Evolutionary conservation across 2,329 filamentous ascomycete species (phyloP), one percentile per base, ranked within the genome.

Genomic region (Aureobasidium namibiae): DNA sequence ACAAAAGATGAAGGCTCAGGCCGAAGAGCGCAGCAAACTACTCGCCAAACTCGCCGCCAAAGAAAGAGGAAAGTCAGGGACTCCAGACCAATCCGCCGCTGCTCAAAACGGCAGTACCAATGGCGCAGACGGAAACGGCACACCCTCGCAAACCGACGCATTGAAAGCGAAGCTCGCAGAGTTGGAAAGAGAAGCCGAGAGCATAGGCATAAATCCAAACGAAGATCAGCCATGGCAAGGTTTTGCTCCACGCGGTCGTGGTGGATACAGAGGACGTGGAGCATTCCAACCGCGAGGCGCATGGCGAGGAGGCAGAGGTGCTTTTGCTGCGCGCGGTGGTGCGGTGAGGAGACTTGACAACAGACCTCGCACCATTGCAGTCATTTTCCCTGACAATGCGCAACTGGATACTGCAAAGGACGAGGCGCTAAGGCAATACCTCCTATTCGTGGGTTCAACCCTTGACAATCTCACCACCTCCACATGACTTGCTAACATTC

Each of bases 151-250:
- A 65, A 86, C 86, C 1, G 83, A 85, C 52, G 79, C 80, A 44
- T 76, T 92, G n/a, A 83, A 84, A 45, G 85, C 85, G 2, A 86
- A 89, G 67, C 76, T 92, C 14, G 86, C 86, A 1, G 83, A 81
- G n/a, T 75, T 92, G 7, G 85, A 91, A 68, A 84, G 83, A 23
- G 88, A 91, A 72, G 88, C 88, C 14, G 81, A 81, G 66, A 80
- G 81, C 9, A 76, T 91, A 34, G 88, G 88, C 8, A 78, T 91
- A 33, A 84, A 89, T 66, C 81, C 84, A 1, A 78, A 83, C 3
- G 76, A 71, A 63, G 69, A 48, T 60, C 61, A 65, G 65, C 49
- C 60, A 57, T 62, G 67, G 65, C 36, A 63, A 23, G 68, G 68
- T n/a, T 73, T 68, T 57, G 45, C 73, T 68, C 46, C 73, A 67